Evolutionary conservation across 768 basidiomycete species (phyloP).

Genomic region (Cyclocybe cylindracea): DNA sequence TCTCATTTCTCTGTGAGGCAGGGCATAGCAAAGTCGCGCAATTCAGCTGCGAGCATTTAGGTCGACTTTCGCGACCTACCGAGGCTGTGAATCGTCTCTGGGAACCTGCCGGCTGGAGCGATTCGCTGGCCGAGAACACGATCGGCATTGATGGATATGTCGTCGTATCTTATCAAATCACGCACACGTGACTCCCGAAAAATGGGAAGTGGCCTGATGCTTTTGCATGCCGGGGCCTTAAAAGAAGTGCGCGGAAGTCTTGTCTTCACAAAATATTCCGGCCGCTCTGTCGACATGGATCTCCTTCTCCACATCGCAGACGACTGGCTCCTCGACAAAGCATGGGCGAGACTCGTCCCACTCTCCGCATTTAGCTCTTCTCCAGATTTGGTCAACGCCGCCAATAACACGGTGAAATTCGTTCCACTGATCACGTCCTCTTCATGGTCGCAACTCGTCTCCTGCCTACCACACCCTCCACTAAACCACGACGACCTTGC

Average conservation of each 20-base stretch:
- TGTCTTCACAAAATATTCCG: not conserved
- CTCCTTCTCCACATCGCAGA: slow-evolving; percentile 73
- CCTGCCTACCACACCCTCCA: slow-evolving; percentile 58
- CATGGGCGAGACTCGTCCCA: slow-evolving; percentile 80
- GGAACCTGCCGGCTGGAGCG: too few relatives aligned
- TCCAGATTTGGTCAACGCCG: slow-evolving; percentile 26
- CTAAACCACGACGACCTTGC: slow-evolving; percentile 38
- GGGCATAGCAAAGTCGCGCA: too few relatives aligned
- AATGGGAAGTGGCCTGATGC: slow-evolving; percentile 41
- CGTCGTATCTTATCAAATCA: not conserved
- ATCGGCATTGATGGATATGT: not conserved
- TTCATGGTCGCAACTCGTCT: slow-evolving; percentile 55
- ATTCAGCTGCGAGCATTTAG: too few relatives aligned
- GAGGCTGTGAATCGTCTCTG: not conserved
- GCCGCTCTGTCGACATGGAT: slow-evolving; percentile 63
- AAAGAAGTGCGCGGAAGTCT: slow-evolving; percentile 15
- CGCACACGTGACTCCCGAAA: slow-evolving; percentile 30
- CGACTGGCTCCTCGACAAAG: slow-evolving; percentile 70
- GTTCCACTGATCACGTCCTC: slow-evolving; percentile 31
- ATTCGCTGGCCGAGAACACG: too few relatives aligned
- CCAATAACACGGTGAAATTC: slow-evolving; percentile 40
- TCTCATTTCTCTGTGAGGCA: too few relatives aligned
- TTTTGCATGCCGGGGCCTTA: slow-evolving; percentile 24
- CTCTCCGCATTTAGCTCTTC: slow-evolving; percentile 43
- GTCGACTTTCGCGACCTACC: not conserved